Evolutionary conservation across 2,329 filamentous ascomycete genomes (phyloP).

Genomic region (Hymenotorrendiella dingleyae): DNA sequence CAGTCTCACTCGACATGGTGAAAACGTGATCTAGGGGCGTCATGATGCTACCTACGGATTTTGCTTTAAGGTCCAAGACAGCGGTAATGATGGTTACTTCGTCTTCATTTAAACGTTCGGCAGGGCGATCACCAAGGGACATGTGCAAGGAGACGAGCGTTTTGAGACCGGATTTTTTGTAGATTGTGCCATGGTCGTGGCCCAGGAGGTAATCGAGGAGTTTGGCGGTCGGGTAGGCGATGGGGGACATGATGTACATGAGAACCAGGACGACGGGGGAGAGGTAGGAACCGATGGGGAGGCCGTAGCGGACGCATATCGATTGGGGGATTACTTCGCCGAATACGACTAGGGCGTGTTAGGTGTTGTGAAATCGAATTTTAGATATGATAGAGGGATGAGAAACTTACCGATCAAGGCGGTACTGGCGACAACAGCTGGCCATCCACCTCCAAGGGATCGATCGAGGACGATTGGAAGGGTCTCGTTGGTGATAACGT

Average conservation of each 20-base stretch:
- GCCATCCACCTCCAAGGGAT: conserved; percentile 85
- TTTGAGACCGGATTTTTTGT: conserved; percentile 95
- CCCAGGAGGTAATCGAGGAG: conserved; percentile 86
- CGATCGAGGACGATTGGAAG: conserved; percentile 88
- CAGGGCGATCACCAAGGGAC: conserved; percentile 7
- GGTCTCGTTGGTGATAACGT: conserved; percentile 95
- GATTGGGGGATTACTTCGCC: conserved; percentile 93
- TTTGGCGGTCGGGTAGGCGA: conserved; percentile 91
- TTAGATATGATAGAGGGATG: too few relatives aligned
- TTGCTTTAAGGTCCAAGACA: conserved; percentile 88
- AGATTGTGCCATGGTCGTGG: conserved; percentile 87
- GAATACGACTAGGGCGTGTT: conserved; percentile 69
- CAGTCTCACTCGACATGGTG: conserved; percentile 81
- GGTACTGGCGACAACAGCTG: conserved; percentile 84
- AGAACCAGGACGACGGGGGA: conserved; percentile 75
- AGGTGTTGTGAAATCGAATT: not conserved
- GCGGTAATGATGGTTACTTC: conserved; percentile 97
- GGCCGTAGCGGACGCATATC: conserved; percentile 86
- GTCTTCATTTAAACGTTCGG: conserved; percentile 83
- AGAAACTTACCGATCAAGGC: conserved; percentile 87
- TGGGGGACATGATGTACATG: conserved; percentile 83
- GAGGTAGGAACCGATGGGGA: conserved; percentile 87
- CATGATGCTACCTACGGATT: conserved; percentile 89
- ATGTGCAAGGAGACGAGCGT: conserved; percentile 82
- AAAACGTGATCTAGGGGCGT: conserved; percentile 95